Conservation (phyloP, 495 filamentous ascomycete species). For the Terfezia boudieri region DNA sequence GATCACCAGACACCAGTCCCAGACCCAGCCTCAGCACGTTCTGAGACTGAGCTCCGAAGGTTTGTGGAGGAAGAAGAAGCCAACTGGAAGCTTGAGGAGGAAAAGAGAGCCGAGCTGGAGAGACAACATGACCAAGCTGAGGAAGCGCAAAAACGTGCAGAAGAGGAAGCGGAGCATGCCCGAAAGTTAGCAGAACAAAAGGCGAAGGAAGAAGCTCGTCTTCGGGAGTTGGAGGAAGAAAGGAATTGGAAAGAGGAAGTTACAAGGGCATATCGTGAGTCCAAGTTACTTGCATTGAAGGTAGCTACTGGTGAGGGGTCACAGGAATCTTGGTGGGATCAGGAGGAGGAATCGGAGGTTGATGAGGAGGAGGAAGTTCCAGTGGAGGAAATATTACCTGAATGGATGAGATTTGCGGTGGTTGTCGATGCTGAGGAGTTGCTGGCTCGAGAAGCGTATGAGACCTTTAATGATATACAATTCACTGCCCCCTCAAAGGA, state of each 20-base stretch:
- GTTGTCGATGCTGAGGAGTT: too few relatives aligned
- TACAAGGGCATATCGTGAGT: conserved; percentile 8
- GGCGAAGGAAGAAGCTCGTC: conserved; percentile 5
- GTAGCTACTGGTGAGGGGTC: conserved; percentile 1
- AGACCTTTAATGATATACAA: too few relatives aligned
- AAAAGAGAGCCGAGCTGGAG: not conserved
- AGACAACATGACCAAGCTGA: not conserved
- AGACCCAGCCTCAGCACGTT: not conserved
- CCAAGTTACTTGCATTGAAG: conserved; percentile 9
- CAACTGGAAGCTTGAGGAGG: not conserved
- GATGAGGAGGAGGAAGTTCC: too few relatives aligned
- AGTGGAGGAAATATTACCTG: too few relatives aligned
- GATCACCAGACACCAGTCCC: too few relatives aligned
- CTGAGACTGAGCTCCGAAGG: not conserved
- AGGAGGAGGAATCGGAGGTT: too few relatives aligned
- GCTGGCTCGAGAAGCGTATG: too few relatives aligned
- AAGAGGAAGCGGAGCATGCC: conserved; percentile 5
- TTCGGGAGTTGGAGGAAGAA: conserved; percentile 6
- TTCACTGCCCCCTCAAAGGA: too few relatives aligned
- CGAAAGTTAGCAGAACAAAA: not conserved
- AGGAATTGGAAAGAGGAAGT: conserved; percentile 4
- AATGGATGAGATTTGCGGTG: too few relatives aligned
- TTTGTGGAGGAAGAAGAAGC: not conserved
- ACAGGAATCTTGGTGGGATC: not conserved
- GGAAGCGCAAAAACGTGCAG: conserved; percentile 1